Evolutionary conservation across 495 filamentous ascomycete species (phyloP), one percentile per base, ranked within the genome.

Genomic region (Penicillium fimorum): DNA sequence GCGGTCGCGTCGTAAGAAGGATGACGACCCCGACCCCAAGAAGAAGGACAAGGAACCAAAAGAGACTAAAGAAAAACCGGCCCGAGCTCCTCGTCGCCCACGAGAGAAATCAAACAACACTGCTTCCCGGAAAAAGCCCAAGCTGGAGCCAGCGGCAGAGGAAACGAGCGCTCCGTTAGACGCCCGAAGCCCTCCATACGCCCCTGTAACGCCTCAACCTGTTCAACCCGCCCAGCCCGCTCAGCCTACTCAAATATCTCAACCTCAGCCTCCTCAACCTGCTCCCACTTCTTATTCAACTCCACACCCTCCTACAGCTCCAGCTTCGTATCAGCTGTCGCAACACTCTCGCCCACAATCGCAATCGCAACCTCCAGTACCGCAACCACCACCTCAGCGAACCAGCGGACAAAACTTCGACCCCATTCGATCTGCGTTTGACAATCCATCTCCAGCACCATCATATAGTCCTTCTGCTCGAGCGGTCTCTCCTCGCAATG

Each of bases 371-470:
- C 74, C 72, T 43, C 70, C 76, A 44, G 64, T 70, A 4, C 68
- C 70, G 15, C 73, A 69, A 38, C 66, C 63, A 43, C 30, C 62
- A 1, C 60, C 67, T 6, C 70, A 62, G 30, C 57, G 77, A 33
- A 76, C 87, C 1, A 90, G 87, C 62, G 86, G 90, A 43, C 89
- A 89, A 61, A 88, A 87, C 60, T 96, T 91, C 65, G 92, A 96
- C 70, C 92, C 92, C 1, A 87, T 96, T 63, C 82, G 92, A 43
- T 88, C 84, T 8, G 74, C 74, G 4, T 73, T 88, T 81, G 57
- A 85, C 53, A 84, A 86, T 62, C 84, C 70, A 67, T 83, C 84
- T 33, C 83, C 78, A 38, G 75, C 75, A 1, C 71, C 81, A 4
- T 77, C 80, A 37, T 75, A 74, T 45, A 77, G 72, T 54, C 74